phyloP scores from a whole-genome alignment of 805 yeast genomes.

The Candida manassasensis region DNA sequence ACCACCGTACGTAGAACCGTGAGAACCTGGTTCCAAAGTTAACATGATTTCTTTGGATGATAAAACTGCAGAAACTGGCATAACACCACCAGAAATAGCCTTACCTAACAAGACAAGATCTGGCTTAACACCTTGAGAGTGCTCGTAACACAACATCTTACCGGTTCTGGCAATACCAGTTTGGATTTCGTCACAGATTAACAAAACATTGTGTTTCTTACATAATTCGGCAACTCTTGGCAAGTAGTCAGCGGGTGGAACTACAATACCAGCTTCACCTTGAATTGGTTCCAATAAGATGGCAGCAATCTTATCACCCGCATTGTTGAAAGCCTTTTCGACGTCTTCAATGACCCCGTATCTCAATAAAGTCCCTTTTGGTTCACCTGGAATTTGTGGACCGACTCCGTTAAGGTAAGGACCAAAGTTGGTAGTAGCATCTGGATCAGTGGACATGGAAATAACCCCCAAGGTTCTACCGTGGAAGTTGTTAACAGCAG shows the following conservation, averaged over 20 bases:
- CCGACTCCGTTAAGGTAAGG: constrained; percentile 84
- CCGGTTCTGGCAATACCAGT: constrained; percentile 98
- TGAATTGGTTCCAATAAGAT: constrained; percentile 92
- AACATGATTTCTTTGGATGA: constrained; percentile 89
- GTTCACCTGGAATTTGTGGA: constrained; percentile 75
- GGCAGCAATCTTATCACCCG: constrained; percentile 89
- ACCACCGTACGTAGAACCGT: constrained; percentile 98
- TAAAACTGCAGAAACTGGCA: constrained; percentile 88
- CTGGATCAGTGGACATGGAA: constrained; percentile 95
- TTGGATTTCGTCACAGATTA: constrained; percentile 95
- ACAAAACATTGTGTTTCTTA: constrained; percentile 75
- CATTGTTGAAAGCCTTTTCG: constrained; percentile 70
- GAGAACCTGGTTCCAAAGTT: constrained; percentile 89
- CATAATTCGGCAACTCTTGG: constrained; percentile 68
- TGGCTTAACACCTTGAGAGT: constrained; percentile 72
- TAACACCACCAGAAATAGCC: constrained; percentile 92
- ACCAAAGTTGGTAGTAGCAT: constrained; percentile 83
- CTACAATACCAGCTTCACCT: constrained; percentile 98
- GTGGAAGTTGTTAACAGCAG: constrained; percentile 90
- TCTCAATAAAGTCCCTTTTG: constrained; percentile 56
- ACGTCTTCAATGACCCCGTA: constrained; percentile 86
- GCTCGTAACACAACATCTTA: constrained; percentile 87
- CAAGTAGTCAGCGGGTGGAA: constrained; percentile 82
- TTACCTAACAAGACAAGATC: constrained; percentile 88
- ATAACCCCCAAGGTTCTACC: constrained; percentile 94